phyloP scores from a whole-genome alignment of 306 rosid species.

The Urtica urens region DNA sequence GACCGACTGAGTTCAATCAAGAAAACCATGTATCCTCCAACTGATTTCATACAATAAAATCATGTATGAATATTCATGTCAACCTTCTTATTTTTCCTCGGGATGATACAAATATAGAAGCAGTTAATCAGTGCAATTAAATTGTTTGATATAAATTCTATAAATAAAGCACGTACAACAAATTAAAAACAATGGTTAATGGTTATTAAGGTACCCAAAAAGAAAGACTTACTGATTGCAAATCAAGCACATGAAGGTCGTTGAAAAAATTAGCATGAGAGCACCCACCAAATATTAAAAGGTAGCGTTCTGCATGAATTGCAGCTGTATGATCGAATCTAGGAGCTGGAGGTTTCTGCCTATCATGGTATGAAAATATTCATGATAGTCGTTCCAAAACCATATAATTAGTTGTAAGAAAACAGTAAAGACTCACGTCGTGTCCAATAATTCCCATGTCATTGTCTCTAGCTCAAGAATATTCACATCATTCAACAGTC shows the following conservation, averaged over 20 bases:
- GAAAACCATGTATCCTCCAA: too few relatives aligned
- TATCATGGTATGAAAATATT: slow-evolving; percentile 45
- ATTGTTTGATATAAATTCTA: too few relatives aligned
- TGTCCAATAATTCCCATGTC: slow-evolving; percentile 61
- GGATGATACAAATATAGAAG: too few relatives aligned
- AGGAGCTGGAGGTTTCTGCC: slow-evolving; percentile 89
- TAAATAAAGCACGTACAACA: too few relatives aligned
- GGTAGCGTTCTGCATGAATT: slow-evolving; percentile 61
- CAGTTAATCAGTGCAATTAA: too few relatives aligned
- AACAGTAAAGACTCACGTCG: slow-evolving; percentile 51
- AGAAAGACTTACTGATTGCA: slow-evolving; percentile 55
- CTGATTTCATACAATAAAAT: too few relatives aligned
- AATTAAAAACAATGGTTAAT: too few relatives aligned
- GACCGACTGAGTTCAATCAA: too few relatives aligned
- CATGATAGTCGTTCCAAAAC: slow-evolving; percentile 18
- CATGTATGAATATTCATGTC: too few relatives aligned
- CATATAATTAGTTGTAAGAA: slow-evolving; percentile 13
- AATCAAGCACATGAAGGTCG: slow-evolving; percentile 80
- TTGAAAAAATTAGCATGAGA: slow-evolving; percentile 82
- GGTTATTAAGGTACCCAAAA: too few relatives aligned
- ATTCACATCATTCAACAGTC: slow-evolving; percentile 64
- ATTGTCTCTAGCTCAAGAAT: slow-evolving; percentile 75
- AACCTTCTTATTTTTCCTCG: too few relatives aligned
- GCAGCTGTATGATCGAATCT: slow-evolving; percentile 88
- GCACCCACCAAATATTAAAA: slow-evolving; percentile 88